phyloP scores from a whole-genome alignment of 257 asterid genomes.

The Mitragyna speciosa region DNA sequence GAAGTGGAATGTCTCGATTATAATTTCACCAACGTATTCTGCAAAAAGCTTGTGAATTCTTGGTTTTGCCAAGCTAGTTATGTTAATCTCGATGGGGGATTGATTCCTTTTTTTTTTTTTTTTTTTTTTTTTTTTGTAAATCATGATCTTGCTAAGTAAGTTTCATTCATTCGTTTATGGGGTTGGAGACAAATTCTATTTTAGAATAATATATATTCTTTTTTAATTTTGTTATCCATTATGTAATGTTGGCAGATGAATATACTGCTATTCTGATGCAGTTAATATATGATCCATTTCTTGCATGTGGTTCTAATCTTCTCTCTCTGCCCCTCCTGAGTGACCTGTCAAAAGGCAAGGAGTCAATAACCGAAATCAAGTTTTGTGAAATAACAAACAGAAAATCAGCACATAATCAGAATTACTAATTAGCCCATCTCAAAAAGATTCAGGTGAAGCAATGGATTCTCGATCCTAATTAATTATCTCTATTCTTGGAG shows the following conservation, averaged over 20 bases:
- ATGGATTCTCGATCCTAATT: too few species aligned
- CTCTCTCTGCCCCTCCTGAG: too few species aligned
- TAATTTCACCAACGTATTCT: not conserved
- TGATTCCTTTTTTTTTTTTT: too few species aligned
- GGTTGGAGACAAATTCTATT: not conserved
- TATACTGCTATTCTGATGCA: not conserved
- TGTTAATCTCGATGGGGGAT: too few species aligned
- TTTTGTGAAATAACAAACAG: too few species aligned
- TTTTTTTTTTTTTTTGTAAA: too few species aligned
- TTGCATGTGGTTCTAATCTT: not conserved
- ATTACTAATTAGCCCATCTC: not conserved
- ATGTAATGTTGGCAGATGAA: not conserved
- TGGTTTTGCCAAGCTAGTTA: too few species aligned
- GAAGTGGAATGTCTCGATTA: slow-evolving; percentile 8
- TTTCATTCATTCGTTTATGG: not conserved
- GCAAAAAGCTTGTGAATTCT: not conserved
- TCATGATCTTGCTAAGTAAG: not conserved
- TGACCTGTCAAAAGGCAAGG: too few species aligned
- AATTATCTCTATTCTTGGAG: not conserved
- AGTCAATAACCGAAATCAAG: too few species aligned
- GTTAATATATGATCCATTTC: not conserved
- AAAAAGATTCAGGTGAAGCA: not conserved
- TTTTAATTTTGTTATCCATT: too few species aligned
- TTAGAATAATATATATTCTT: not conserved
- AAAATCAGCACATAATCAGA: not conserved